Percentiles rank a stretch among this genome's conserved stretches.
Evolutionary conservation across 192 early-diverging fungal species (phyloP).

Genomic region (Powellomyces hirtus): DNA sequence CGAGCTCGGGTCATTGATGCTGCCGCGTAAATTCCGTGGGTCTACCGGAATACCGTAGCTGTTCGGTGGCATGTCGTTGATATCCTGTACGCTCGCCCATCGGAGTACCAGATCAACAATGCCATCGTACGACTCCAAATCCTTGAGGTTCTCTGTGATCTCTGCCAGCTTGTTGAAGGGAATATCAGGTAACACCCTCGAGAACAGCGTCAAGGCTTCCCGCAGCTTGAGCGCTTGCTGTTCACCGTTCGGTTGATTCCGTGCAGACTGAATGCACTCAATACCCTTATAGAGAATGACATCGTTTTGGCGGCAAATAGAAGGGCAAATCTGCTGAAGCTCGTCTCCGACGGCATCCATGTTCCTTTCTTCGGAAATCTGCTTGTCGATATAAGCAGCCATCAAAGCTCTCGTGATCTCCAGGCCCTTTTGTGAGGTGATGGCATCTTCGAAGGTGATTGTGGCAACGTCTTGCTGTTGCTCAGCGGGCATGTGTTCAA

Average conservation of each 20-base stretch:
- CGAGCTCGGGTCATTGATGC: neutral
- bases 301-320: constrained; percentile 63
- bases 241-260: constrained; percentile 3
- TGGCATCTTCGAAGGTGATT: constrained; percentile 58
- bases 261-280: constrained; percentile 29
- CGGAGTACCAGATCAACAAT: constrained; percentile 26
- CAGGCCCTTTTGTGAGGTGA: constrained; percentile 50
- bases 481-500: constrained; percentile 37
- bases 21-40: neutral
- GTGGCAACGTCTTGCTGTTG: constrained; percentile 47
- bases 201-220: constrained; percentile 41
- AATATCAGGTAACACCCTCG: constrained; percentile 6
- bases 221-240: constrained; percentile 40
- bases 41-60: neutral
- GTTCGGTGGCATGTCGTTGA: neutral
- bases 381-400: constrained; percentile 62
- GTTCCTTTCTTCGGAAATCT: constrained; percentile 38
- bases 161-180: constrained; percentile 29
- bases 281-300: constrained; percentile 62
- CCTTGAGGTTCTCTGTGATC: constrained; percentile 24
- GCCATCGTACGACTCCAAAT: constrained; percentile 10
- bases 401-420: constrained; percentile 62
- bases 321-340: constrained; percentile 60
- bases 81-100: constrained; percentile 12
- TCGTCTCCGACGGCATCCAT: constrained; percentile 58